Evolutionary conservation across 2,329 filamentous ascomycete species (phyloP), one percentile per base, ranked within the genome.

Genomic region (Emmonsiellopsis sp.): DNA sequence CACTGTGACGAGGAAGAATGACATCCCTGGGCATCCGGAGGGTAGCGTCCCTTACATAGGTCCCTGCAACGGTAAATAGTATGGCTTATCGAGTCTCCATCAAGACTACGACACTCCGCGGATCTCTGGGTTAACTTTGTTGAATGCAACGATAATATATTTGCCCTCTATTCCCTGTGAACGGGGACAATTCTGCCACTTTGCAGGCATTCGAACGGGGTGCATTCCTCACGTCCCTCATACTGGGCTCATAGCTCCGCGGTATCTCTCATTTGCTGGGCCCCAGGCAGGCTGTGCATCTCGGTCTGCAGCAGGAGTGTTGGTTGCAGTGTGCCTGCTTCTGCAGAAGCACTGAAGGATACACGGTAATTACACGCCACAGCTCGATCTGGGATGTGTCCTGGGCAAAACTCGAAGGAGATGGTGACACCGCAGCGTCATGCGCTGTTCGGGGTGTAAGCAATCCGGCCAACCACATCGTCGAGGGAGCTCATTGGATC

Each of bases 301-400:
- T n/a, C 34, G 10, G 34, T 49, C 46, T 49, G 15, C 46, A 35
- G 7, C 20, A 9, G 13, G 10, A 13, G 32, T 30, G n/a, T 49
- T 30, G 46, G 46, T 38, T 30, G 46, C 16, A 49, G 26, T 38
- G 46, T 49, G 34, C 46, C 46, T 49, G 46, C 34, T 49, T 49
- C 35, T 40, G 16, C 46, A 49, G 46, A 48, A 2, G 13, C 16
- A n/a, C 7, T 47, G 45, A 37, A 48, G 45, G 32, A 40, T 40
- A 49, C 46, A 40, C 3, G 15, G 46, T 15, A 40, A 49, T 49
- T 49, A 38, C 45, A 16, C 20, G 20, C 7, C 20, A 10, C 5
- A 31, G 7, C 32, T 26, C 4, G 31, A 11, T 32, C 7, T 40
- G 16, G 16, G 40, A 5, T 8, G 8, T 13, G 16, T n/a, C 40